Conservation (phyloP, 805 yeast genomes). For the Candida anglica region DNA sequence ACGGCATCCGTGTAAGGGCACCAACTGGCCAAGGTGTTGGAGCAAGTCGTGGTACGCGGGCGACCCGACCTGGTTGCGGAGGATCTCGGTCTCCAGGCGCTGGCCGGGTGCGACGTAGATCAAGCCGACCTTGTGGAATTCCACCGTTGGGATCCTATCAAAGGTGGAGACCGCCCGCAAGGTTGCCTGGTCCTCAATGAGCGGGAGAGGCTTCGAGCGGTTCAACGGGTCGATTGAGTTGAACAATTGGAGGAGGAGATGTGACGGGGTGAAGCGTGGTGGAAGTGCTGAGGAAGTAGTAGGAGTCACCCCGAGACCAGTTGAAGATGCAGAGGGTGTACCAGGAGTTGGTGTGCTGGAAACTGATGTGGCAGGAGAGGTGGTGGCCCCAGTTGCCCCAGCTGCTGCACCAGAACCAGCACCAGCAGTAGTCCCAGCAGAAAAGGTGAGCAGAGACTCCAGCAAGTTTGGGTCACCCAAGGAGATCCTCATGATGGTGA, state of each 20-base stretch:
- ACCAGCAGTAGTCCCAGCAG: too few relatives aligned
- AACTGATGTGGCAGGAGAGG: too few relatives aligned
- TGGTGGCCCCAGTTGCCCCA: too few relatives aligned
- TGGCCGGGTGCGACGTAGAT: slow-evolving; percentile 73
- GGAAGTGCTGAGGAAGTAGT: background rate
- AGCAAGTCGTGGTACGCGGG: slow-evolving; percentile 56
- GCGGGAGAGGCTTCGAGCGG: slow-evolving; percentile 42
- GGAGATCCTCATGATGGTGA: slow-evolving; percentile 41
- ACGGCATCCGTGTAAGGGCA: slow-evolving; percentile 52
- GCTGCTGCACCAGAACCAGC: too few relatives aligned
- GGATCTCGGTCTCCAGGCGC: slow-evolving; percentile 55
- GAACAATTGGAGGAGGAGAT: slow-evolving; percentile 48
- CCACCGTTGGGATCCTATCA: slow-evolving; percentile 75
- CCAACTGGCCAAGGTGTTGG: slow-evolving; percentile 53
- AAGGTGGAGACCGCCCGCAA: slow-evolving; percentile 53
- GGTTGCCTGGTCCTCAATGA: slow-evolving; percentile 45
- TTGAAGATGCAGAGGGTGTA: background rate
- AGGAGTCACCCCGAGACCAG: background rate
- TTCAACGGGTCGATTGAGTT: slow-evolving; percentile 35
- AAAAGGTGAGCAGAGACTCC: too few relatives aligned
- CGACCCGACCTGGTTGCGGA: slow-evolving; percentile 65
- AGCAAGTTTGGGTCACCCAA: slow-evolving; percentile 29
- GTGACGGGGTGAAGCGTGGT: slow-evolving; percentile 30
- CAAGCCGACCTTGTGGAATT: slow-evolving; percentile 75
- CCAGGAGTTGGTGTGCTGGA: background rate